phyloP scores from a whole-genome alignment of 2,329 filamentous ascomycete genomes.

The Ophiostoma piceae region DNA sequence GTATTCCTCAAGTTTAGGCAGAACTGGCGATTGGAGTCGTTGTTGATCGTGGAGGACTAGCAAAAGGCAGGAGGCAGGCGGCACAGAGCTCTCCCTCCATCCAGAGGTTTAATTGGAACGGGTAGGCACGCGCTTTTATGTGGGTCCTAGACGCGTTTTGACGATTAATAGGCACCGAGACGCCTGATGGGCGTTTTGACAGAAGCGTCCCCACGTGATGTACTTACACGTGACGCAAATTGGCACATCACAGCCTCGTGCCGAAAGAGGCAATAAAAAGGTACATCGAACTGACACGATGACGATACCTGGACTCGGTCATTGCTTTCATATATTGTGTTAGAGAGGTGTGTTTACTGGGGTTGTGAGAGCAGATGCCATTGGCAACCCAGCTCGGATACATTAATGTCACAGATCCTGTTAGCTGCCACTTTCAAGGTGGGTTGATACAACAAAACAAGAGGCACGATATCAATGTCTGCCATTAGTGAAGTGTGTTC shows the following conservation, averaged over 20 bases:
- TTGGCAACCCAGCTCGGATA: not conserved
- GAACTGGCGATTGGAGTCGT: not conserved
- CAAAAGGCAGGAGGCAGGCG: not conserved
- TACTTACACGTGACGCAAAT: not conserved
- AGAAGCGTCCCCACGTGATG: not conserved
- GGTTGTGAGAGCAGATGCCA: too few relatives aligned
- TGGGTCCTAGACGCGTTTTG: conserved; percentile 9
- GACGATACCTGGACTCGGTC: not conserved
- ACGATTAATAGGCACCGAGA: not conserved
- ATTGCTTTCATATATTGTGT: not conserved
- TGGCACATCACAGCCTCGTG: not conserved
- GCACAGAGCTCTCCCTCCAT: not conserved
- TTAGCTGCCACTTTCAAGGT: not conserved
- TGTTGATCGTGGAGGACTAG: not conserved
- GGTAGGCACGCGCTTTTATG: not conserved
- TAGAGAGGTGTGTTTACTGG: too few relatives aligned
- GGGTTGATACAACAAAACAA: not conserved
- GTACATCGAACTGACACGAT: not conserved
- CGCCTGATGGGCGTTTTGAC: not conserved
- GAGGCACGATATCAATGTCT: too few relatives aligned
- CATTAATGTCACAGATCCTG: not conserved
- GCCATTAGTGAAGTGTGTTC: too few relatives aligned
- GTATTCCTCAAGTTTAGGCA: not conserved
- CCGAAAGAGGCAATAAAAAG: not conserved
- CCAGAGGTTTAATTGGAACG: not conserved